Evolutionary conservation across 2,329 filamentous ascomycete genomes (phyloP), one percentile per base, ranked within the genome.

Genomic region (Aspergillus pseudotamarii): DNA sequence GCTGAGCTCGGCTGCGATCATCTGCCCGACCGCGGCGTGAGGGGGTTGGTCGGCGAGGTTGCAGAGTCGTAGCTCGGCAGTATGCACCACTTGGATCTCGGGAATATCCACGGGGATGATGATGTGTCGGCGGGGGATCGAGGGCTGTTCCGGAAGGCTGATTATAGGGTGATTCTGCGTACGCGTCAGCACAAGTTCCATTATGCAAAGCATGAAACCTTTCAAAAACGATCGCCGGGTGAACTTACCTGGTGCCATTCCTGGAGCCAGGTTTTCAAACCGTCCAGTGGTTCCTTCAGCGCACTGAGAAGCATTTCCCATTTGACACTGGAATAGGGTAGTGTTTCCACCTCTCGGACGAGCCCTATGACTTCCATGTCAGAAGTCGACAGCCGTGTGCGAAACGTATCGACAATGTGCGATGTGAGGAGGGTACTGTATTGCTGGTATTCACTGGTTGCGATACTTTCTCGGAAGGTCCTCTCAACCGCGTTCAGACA

Each of bases 91-190:
- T 55, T 92, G 88, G 2, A 97, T 84, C 1, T 90, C 89, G 0
- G 94, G 94, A 1, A 99, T 88, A 63, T 97, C 93, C 16, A 99
- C 94, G 0, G 94, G 92, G 59, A 99, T 96, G 34, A 91, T 83
- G 69, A 99, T 94, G 14, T 88, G 89, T 23, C 85, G 85, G 65
- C 77, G 82, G 23, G 85, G 80, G 26, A 78, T 72, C 16, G 68
- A 66, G 41, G 70, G 75, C 9, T 74, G 70, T 4, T 70, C 57
- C 30, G 76, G 72, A 46, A 80, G 70, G 1, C 67, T 64, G 45
- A 78, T 71, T 38, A 71, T 72, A 48, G 70, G 67, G 59, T 79
- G 74, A 57, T 72, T 73, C 76, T 81, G 66, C 6, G 41, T 19
- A n/a, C n/a, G 45, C 59, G 43, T 61, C 60, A 56, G 58, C 34